Evolutionary conservation across 2,329 filamentous ascomycete genomes (phyloP).

Genomic region (Aspergillus aculeatinus): DNA sequence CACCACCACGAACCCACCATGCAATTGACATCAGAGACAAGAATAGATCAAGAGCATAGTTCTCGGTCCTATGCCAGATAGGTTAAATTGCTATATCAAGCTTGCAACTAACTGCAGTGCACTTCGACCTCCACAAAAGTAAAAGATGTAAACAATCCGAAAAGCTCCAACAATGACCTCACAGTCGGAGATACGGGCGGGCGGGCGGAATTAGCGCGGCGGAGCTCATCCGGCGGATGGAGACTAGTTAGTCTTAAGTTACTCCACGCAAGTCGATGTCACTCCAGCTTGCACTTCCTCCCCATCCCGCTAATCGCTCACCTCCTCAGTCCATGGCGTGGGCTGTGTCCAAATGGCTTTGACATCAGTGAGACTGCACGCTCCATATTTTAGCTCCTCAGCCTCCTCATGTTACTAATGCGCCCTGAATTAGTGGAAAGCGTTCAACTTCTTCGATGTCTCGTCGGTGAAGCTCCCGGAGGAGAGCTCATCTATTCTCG

Average conservation of each 20-base stretch:
- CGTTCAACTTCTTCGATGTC: slow-evolving; percentile 99
- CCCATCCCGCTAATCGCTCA: slow-evolving; percentile 16
- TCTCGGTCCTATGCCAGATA: no score
- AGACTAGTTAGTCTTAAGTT: slow-evolving; percentile 5
- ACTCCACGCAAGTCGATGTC: slow-evolving; percentile 8
- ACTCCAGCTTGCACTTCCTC: slow-evolving; percentile 10
- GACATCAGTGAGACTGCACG: slow-evolving; percentile 38
- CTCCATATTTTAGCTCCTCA: neutral
- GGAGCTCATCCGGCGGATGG: slow-evolving; percentile 17
- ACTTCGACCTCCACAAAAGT: neutral
- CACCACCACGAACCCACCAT: no score
- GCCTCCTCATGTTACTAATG: slow-evolving; percentile 11
- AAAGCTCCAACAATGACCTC: neutral
- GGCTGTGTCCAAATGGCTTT: slow-evolving; percentile 42
- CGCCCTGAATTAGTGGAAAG: slow-evolving; percentile 75
- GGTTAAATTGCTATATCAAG: no score
- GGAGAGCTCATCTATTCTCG: slow-evolving; percentile 75
- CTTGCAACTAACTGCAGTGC: no score
- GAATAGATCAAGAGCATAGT: no score
- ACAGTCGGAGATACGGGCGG: neutral
- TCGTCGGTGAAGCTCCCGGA: slow-evolving; percentile 76
- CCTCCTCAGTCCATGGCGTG: slow-evolving; percentile 31
- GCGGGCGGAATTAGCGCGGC: slow-evolving; percentile 13
- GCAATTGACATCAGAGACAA: no score
- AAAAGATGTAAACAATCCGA: neutral